Evolutionary conservation across 768 basidiomycete genomes (phyloP), one percentile per base, ranked within the genome.

Genomic region (Sarcodon sp.): DNA sequence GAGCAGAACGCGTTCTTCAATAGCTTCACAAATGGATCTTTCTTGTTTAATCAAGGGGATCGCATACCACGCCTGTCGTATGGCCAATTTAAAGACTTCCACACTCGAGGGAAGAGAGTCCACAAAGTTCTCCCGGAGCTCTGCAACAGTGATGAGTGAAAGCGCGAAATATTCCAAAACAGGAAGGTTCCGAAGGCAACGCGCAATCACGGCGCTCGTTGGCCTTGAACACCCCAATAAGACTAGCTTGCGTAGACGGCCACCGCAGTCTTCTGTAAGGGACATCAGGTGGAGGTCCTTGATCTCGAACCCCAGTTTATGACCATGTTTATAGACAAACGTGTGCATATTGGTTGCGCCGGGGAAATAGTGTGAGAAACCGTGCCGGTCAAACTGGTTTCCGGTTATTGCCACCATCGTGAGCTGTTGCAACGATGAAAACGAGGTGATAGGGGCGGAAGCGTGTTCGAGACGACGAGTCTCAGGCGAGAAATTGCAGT

Each of bases 231-330:
- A 64, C 8, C 58, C 62, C 9, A 70, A 59, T 9, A 69, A 59
- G 44, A 66, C 61, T 9, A 72, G 53, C 50, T 55, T 63, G 33
- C 58, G 58, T 46, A 70, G 55, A 16, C 43, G 16, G 1, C 44
- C 32, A 16, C 57, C 56, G 18, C 54, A 49, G 11, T 53, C 53
- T 2, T 51, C 47, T 10, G 57, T 35, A 37, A 72, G 52, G 13
- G 63, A 65, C 15, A 57, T 48, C 31, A 71, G 59, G 45, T 65
- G 64, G 3, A 35, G 27, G 45, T 68, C 60, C 33, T 63, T 59
- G 16, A 70, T 58, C 52, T 68, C 64, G 48, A 68, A 69, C 12
- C 57, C 66, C 36, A 66, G 54, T 35, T 58, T 49, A 45, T 65
- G 57, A 10, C 60, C 62, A 44, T 61, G 68, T 9, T 55, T 53